Evolutionary conservation across 1,139 yeast genomes (phyloP), one percentile per base, ranked within the genome.

Genomic region (Pneumocystis sp.): DNA sequence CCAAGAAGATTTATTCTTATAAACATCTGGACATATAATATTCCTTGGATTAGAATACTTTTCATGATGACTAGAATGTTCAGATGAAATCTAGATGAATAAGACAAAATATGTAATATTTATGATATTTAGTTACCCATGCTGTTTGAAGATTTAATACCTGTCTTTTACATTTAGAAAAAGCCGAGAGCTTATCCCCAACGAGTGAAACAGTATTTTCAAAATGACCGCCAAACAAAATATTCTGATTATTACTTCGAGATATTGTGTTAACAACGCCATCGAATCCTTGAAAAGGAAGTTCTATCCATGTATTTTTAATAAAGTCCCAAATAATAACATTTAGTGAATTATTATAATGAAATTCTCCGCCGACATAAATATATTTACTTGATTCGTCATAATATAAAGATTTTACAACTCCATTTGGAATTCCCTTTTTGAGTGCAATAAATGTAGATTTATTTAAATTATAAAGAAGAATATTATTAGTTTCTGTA

Each of bases 161-260:
- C 39, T 73, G 73, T 57, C 72, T 71, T 40, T 73, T 66, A 17
- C 66, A 63, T 17, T 65, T 42, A 61, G 63, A 19, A 68, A 62
- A 73, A 19, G 76, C 71, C 34, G 67, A 66, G 64, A 19, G 70
- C 65, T 10, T 76, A 68, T 56, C 71, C 25, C 34, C 34, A 12
- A 3, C 1, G 21, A 12, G 10, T 12, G 34, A 50, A 12, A 50
- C 4, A 66, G 57, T 73, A 68, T 65, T 81, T 67, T 79, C 72
- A 72, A 93, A 90, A 4, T 76, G 69, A 25, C 98, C 98, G 2
- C 95, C 95, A 76, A 90, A 93, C 21, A 93, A 73, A 17, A 93
- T 79, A 65, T 76, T 77, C 50, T 80, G 78, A 57, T 79, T 77
- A 37, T 79, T 76, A 39, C 83, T 73, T 66, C 81, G 80, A 0